Evolutionary conservation across 23 red algal species (phyloP).

Genomic region (Gracilaria vermiculophylla): DNA sequence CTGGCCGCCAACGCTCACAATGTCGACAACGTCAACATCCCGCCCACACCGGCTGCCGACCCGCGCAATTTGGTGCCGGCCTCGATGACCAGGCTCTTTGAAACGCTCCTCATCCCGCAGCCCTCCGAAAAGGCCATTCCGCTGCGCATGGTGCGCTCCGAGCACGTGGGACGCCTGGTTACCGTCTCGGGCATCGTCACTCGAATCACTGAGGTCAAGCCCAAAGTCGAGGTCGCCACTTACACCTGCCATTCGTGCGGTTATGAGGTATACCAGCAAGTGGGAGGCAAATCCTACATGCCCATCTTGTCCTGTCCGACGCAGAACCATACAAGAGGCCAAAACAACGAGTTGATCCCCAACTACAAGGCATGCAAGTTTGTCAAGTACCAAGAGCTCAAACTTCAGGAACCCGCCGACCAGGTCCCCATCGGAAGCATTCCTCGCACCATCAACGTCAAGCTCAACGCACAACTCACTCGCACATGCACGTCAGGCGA

Average conservation of each 20-base stretch:
- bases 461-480: slow-evolving; percentile 84
- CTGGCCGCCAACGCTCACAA: slow-evolving; percentile 12
- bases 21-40: slow-evolving; percentile 37
- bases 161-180: slow-evolving; percentile 83
- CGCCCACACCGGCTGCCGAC: slow-evolving; percentile 64
- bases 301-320: slow-evolving; percentile 80
- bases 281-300: slow-evolving; percentile 81
- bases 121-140: slow-evolving; percentile 72
- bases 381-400: slow-evolving; percentile 97
- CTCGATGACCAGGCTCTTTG: slow-evolving; percentile 69
- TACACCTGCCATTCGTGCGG: slow-evolving; percentile 91
- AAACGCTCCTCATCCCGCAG: slow-evolving; percentile 83
- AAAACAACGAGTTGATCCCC: slow-evolving; percentile 62
- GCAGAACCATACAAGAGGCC: slow-evolving; percentile 25
- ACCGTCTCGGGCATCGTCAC: slow-evolving; percentile 92
- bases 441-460: slow-evolving; percentile 89
- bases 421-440: slow-evolving; percentile 97
- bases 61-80: slow-evolving; percentile 76
- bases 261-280: slow-evolving; percentile 90
- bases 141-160: slow-evolving; percentile 81
- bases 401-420: slow-evolving; percentile 93
- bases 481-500: slow-evolving; percentile 82
- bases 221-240: slow-evolving; percentile 75
- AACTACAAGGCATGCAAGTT: slow-evolving; percentile 83
- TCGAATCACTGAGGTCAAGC: slow-evolving; percentile 91